Evolutionary conservation across 306 rosid genomes (phyloP), one percentile per base, ranked within the genome.

Genomic region (Vicia sativa): DNA sequence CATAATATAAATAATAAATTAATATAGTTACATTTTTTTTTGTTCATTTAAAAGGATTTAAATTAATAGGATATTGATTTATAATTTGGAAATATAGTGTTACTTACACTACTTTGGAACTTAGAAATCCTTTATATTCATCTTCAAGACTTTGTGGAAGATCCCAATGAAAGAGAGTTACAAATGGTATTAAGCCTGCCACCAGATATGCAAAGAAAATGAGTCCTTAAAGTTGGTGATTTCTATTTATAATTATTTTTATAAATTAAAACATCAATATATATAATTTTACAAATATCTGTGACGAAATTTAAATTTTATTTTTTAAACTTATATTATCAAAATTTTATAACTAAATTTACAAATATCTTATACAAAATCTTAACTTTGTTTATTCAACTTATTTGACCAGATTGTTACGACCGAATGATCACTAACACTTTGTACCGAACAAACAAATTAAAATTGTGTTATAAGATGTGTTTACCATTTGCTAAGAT

Each of bases 151-250:
- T 75, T 81, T 84, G 88, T 31, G 88, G 88, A 3, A 75, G 61
- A 45, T 84, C 86, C 81, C 81, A 84, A 6, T 84, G 88, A 12
- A 84, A 81, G n/a, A 84, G 74, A 3, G 86, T 81, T 11, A 84
- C 84, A 45, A 81, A 78, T 2, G 88, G 85, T 35, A 1, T 35
- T 23, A 84, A 67, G 1, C 75, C 88, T 84, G 42, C 2, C 5
- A 38, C 26, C 46, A 23, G 26, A n/a, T 10, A 11, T 28, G 23
- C 5, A 53, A 59, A 59, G 9, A 67, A 45, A 15, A 46, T 16
- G 2, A 72, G 46, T 62, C 38, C 38, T 1, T 34, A 31, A 8
- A 6, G 8, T 31, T 31, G 3, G 28, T 25, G 28, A 25, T 25
- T 25, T 21, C 23, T 21, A 21, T 21, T 21, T 2, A 21, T 21